phyloP scores from a whole-genome alignment of 1,139 yeast genomes.

The Kodamaea sp. region DNA sequence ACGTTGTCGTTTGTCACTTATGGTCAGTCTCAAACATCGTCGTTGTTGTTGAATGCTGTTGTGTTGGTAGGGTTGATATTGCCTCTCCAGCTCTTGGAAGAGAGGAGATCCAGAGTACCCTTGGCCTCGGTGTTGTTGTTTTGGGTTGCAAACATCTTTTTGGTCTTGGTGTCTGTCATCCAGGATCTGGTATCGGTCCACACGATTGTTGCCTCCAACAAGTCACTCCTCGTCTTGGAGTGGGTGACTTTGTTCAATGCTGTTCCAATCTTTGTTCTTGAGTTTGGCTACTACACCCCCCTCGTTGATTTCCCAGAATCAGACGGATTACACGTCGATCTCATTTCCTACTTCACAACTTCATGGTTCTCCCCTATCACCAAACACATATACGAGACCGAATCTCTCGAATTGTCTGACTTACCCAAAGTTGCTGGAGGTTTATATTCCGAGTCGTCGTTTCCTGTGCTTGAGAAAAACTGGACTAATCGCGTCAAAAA shows the following conservation, averaged over 20 bases:
- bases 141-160: constrained; percentile 8
- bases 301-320: not conserved
- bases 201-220: constrained; percentile 12
- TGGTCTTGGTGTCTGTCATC: constrained; percentile 10
- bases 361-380: not conserved
- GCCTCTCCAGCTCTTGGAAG: constrained; percentile 13
- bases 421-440: not conserved
- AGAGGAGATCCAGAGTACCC: constrained; percentile 2
- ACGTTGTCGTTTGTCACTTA: not conserved
- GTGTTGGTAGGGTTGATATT: constrained; percentile 4
- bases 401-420: not conserved
- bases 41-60: constrained; percentile 1
- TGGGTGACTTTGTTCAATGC: not conserved
- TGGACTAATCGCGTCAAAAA: not conserved
- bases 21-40: not conserved
- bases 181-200: constrained; percentile 21
- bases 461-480: not conserved
- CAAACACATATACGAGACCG: not conserved
- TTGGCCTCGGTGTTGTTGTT: constrained; percentile 15
- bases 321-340: not conserved
- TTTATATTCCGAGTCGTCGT: not conserved
- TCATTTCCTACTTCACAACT: not conserved
- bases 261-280: not conserved
- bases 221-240: not conserved
- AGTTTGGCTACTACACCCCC: not conserved